These are phyloP conservation scores for Phytophthora sp. DNA, from an alignment of 352 stramenopile species.

Conservation along the genomic window DNA sequence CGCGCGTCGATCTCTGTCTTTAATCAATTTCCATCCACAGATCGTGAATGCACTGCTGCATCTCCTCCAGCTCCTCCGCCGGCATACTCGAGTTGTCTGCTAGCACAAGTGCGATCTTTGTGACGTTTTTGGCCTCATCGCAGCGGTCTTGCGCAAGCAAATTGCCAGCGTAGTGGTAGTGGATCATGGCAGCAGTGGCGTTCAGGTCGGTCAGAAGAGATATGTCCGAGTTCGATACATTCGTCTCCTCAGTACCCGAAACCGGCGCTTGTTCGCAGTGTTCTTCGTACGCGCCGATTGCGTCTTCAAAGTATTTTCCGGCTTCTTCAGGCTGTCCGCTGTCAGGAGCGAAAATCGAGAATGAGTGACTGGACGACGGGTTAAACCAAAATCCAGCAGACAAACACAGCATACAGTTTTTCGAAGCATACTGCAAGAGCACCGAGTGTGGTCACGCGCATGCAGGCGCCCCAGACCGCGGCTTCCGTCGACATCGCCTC, in stretches of 20 bases:
- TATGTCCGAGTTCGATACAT: conserved; percentile 18
- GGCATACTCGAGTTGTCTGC: conserved; percentile 40
- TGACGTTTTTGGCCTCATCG: conserved; percentile 36
- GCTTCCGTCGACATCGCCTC: conserved; percentile 19
- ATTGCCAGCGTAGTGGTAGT: conserved; percentile 39
- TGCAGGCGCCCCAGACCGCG: conserved; percentile 26
- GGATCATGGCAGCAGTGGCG: conserved; percentile 34
- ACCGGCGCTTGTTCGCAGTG: conserved; percentile 26
- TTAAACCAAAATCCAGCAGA: neutral
- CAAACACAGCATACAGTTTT: conserved; percentile 24
- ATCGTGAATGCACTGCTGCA: conserved; percentile 36
- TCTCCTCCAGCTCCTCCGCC: conserved; percentile 22
- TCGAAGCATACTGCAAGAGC: conserved; percentile 37
- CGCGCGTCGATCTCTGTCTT: too few relatives aligned
- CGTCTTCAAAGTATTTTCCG: conserved; percentile 33
- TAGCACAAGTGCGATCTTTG: conserved; percentile 27
- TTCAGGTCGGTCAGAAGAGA: conserved; percentile 30
- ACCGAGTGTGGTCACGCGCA: conserved; percentile 34
- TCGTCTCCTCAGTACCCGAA: neutral
- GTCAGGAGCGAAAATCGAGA: too few relatives aligned
- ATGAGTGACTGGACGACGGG: neutral
- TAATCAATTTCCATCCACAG: conserved; percentile 37
- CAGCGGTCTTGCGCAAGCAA: conserved; percentile 29
- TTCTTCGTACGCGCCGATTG: conserved; percentile 36
- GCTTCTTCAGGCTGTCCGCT: conserved; percentile 27